Base-by-base conservation (phyloP, 78 protist species). In the Salpingoeca rosetta region DNA sequence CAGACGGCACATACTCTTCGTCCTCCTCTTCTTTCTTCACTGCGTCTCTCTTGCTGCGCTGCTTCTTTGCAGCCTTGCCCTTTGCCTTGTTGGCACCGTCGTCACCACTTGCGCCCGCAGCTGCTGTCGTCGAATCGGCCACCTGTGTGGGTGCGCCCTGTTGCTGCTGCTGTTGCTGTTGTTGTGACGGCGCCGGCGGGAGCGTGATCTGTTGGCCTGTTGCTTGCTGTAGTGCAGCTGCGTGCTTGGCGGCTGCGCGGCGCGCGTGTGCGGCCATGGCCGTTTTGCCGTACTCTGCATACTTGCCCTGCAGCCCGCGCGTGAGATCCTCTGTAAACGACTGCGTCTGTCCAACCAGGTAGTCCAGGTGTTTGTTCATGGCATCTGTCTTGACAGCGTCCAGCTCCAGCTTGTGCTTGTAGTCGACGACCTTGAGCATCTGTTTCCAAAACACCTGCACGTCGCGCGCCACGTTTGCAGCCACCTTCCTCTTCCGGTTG, bases 281-380 rank as follows among this genome's bases (percentile, higher is more conserved):
- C 43, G 74, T 25, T 85, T 24, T 1, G 25, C 26, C 1, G 3
- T 24, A 38, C 35, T 77, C 17, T 1, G 38, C 7, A 37, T 25
- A 25, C 27, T 22, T 24, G 80, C 40, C 56, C 12, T 11, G 28
- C 42, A 84, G 84, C n/a, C 75, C 87, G 31, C 85, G 79, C 10
- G 93, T 91, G 35, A 94, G 36, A 76, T 83, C 25, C n/a, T 12
- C 1, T 26, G 94, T 83, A 35, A 43, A 89, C 3, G 78, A 27
- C 51, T 86, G 93, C 41, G 96, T 91, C 79, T 93, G 87, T 0
- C 84, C 93, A 24, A 95, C 95, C 0, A 95, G 85, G 36, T 65
- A 45, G 44, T 94, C 96, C 37, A 94, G 88, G 31, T 95, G 94
- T 74, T 87, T 17, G 74, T 87, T 85, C 39, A 87, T 83, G 51